These are phyloP conservation scores for Hymenoscyphus linearis DNA, from an alignment of 2,329 filamentous ascomycete species.

Conservation along the genomic window DNA sequence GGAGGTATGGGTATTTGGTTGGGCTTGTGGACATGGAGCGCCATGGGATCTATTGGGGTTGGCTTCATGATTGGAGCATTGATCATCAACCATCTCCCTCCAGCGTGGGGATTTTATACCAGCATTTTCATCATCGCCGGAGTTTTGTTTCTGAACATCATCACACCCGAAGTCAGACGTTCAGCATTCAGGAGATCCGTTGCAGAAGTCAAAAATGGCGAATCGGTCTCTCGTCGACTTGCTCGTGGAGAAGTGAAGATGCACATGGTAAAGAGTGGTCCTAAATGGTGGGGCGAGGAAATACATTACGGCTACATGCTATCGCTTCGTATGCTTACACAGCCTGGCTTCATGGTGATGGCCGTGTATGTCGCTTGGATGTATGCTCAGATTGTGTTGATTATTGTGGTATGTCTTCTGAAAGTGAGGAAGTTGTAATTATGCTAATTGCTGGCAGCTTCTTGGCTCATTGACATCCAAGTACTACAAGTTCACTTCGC, in stretches of 20 bases:
- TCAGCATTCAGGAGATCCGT: slow-evolving; percentile 65
- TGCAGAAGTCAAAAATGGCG: slow-evolving; percentile 53
- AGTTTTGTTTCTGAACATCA: slow-evolving; percentile 63
- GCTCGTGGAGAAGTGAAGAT: slow-evolving; percentile 72
- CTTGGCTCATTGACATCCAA: slow-evolving; percentile 67
- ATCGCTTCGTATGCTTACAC: slow-evolving; percentile 64
- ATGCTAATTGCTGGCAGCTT: slow-evolving; percentile 36
- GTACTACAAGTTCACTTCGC: slow-evolving; percentile 59
- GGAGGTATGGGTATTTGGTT: slow-evolving; percentile 78
- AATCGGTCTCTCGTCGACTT: slow-evolving; percentile 51
- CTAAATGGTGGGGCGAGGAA: slow-evolving; percentile 73
- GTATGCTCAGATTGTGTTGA: slow-evolving; percentile 68
- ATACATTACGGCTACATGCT: slow-evolving; percentile 65
- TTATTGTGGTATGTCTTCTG: slow-evolving; percentile 53
- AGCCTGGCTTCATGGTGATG: slow-evolving; percentile 68
- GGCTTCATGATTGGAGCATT: slow-evolving; percentile 68
- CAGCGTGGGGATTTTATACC: slow-evolving; percentile 72
- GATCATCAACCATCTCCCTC: slow-evolving; percentile 59
- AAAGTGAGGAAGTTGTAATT: not conserved
- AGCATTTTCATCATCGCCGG: slow-evolving; percentile 61
- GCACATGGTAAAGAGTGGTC: slow-evolving; percentile 66
- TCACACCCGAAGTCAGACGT: slow-evolving; percentile 66
- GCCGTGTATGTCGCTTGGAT: slow-evolving; percentile 73
- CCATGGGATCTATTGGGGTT: slow-evolving; percentile 63
- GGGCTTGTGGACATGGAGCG: slow-evolving; percentile 73